Base-by-base conservation (phyloP, 495 filamentous ascomycete genomes). In the Pseudevernia furfuracea region DNA sequence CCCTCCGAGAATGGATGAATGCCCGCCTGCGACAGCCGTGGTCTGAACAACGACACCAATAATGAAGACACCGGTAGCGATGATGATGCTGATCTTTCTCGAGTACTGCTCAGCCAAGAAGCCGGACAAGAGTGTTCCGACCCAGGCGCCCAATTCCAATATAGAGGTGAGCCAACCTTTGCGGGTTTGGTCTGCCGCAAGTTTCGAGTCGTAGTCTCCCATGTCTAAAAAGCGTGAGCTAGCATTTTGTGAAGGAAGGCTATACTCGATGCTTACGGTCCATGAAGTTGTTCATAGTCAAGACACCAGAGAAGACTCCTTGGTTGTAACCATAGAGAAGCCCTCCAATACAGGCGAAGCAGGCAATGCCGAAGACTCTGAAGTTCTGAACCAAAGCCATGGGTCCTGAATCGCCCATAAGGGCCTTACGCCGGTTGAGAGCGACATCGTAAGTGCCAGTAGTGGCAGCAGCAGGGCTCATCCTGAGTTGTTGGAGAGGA, bases 271-370 rank as follows among this genome's bases (percentile, higher is more conserved):
- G 75, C 71, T 41, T 72, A 65, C 19, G 39, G n/a, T 49, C 46
- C 46, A 49, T 49, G 23, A 49, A 49, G 3, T 49, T 49, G 46
- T 77, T 77, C 84, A 87, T 88, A 58, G 82, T 79, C n/a, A 87
- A 73, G 17, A 88, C 80, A 64, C 87, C 86, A 32, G 82, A 83
- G 78, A 92, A 90, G 71, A 93, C 89, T 70, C 89, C 89, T 73
- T 91, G 88, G 71, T 89, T 89, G 75, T 89, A 88, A 17, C 87
- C 77, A 57, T 75, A 77, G 61, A 76, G 70, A 56, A 77, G 69
- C 60, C 90, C 89, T 61, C 90, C 89, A 28, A 92, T 82, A 61
- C 87, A 90, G 41, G 89, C 89, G 72, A 92, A 90, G 70, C 82
- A 77, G 11, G 86, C 87, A 66, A 90, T 84, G 53, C 84, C 78